phyloP scores from a whole-genome alignment of 495 filamentous ascomycete species.

The Aspergillus heteromorphus region DNA sequence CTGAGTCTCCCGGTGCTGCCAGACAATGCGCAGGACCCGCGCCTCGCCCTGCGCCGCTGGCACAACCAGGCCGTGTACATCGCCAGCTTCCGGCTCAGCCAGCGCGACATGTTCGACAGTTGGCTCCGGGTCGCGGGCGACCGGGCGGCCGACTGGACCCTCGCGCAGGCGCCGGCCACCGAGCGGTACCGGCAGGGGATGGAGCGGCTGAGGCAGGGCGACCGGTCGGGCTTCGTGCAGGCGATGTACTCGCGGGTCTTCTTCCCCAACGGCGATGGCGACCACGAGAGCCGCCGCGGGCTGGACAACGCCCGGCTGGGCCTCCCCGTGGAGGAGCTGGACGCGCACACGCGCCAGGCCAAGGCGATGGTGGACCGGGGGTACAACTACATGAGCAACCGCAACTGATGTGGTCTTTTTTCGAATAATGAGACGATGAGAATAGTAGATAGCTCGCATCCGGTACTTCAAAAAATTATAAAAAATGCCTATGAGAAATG shows the following conservation, averaged over 20 bases:
- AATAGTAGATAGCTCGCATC: too few relatives aligned
- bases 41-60: constrained; percentile 24
- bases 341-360: constrained; percentile 39
- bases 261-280: constrained; percentile 38
- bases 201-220: constrained; percentile 35
- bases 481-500: too few relatives aligned
- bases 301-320: constrained; percentile 48
- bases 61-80: constrained; percentile 40
- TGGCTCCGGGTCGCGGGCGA: constrained; percentile 49
- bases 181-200: constrained; percentile 41
- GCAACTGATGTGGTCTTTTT: neutral
- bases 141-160: constrained; percentile 51
- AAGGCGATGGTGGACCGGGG: constrained; percentile 5
- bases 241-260: constrained; percentile 51
- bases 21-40: constrained; percentile 33
- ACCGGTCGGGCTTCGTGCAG: constrained; percentile 22
- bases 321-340: constrained; percentile 54
- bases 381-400: neutral
- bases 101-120: constrained; percentile 48
- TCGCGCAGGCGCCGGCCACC: constrained; percentile 33
- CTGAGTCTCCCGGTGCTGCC: constrained; percentile 39
- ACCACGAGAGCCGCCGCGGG: constrained; percentile 32
- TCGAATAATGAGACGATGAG: too few relatives aligned
- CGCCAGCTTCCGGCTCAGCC: constrained; percentile 42
- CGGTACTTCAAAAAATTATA: too few relatives aligned